Evolutionary conservation across 2,329 filamentous ascomycete genomes (phyloP).

Genomic region (Fusarium chlamydosporum): DNA sequence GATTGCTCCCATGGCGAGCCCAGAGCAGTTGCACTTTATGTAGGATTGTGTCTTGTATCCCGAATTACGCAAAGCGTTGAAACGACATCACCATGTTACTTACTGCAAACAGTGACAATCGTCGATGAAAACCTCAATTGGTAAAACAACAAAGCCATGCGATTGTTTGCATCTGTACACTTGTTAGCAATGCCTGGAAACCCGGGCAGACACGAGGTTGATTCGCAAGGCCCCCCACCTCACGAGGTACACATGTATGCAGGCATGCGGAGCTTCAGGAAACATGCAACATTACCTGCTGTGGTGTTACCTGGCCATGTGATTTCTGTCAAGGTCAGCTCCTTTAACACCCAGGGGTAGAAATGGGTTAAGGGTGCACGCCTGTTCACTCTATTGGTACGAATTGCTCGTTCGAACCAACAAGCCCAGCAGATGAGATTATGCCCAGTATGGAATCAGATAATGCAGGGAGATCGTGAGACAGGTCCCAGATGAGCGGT

Average conservation of each 20-base stretch:
- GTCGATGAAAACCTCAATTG: not conserved
- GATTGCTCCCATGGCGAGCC: not conserved
- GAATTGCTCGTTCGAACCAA: not conserved
- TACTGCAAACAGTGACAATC: not conserved
- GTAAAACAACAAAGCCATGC: not conserved
- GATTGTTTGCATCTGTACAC: not conserved
- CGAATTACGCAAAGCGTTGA: conserved; percentile 19
- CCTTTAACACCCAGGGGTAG: not conserved
- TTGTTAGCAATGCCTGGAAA: not conserved
- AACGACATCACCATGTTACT: not conserved
- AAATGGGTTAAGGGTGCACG: not conserved
- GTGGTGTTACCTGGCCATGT: not conserved
- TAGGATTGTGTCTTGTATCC: not conserved
- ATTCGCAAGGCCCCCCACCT: conserved; percentile 1
- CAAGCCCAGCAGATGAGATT: not conserved
- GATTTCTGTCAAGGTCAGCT: not conserved
- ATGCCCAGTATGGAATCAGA: not conserved
- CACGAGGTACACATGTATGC: conserved; percentile 6
- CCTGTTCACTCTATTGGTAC: not conserved
- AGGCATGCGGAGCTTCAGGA: not conserved
- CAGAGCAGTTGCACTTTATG: not conserved
- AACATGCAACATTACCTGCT: not conserved
- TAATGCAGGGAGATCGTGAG: not conserved
- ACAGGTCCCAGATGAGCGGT: not conserved
- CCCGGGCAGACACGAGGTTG: conserved; percentile 4